Evolutionary conservation across 495 filamentous ascomycete species (phyloP).

Genomic region (Penicillium steckii): DNA sequence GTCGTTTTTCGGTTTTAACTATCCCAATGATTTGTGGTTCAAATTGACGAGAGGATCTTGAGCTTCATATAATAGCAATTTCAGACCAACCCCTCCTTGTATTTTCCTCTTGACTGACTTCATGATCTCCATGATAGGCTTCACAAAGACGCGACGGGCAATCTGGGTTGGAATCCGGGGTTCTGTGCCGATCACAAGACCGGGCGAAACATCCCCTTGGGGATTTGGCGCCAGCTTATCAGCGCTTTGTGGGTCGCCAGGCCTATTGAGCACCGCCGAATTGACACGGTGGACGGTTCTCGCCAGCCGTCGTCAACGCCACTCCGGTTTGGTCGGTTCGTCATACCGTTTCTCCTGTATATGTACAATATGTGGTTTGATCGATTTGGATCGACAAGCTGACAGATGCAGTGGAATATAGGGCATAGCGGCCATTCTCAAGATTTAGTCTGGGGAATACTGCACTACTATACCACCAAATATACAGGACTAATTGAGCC

Average conservation of each 20-base stretch:
- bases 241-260: not conserved
- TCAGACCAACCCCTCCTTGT: not conserved
- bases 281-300: slow-evolving; percentile 14
- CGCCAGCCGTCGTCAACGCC: slow-evolving; percentile 13
- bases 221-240: not conserved
- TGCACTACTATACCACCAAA: too few relatives aligned
- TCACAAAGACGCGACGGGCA: slow-evolving; percentile 7
- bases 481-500: too few relatives aligned
- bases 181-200: slow-evolving; percentile 25
- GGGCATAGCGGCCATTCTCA: too few relatives aligned
- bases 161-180: not conserved
- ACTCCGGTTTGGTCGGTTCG: slow-evolving; percentile 15
- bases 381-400: not conserved
- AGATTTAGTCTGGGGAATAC: too few relatives aligned
- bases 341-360: slow-evolving; percentile 2
- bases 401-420: too few relatives aligned
- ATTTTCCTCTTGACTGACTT: not conserved
- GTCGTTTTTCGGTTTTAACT: not conserved
- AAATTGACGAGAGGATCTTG: not conserved
- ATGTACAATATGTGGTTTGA: not conserved
- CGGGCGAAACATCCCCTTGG: slow-evolving; percentile 9
- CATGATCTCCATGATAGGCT: not conserved
- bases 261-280: not conserved
- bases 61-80: not conserved
- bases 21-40: not conserved